Base-by-base conservation (phyloP, 305 asterid genomes). In the Ajuga reptans region DNA sequence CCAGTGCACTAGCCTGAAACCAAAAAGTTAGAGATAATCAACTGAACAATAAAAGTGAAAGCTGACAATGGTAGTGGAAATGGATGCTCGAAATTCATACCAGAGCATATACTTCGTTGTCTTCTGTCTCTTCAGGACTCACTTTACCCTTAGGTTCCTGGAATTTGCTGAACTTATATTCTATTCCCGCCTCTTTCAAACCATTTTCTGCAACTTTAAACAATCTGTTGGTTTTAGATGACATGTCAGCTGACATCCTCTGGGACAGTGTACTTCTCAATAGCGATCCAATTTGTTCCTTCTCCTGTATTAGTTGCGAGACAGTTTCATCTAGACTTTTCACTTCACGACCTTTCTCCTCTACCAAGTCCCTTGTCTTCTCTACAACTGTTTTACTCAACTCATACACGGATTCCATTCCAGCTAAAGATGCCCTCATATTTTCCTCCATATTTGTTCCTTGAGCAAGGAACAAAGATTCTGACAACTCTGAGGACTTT, bases 151-250 rank as follows among this genome's bases (percentile, higher is more conserved):
- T 71, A 51, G 90, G 80, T 70, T 73, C 86, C 52, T 70, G 83
- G 71, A 76, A 39, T 75, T 85, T 80, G 60, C 82, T 84, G 79
- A 90, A 92, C 74, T 78, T 87, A 72, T 84, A 92, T 70, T 89
- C 96, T 74, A 93, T 86, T 41, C 97, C 98, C 51, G 95, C 92
- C 71, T 90, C 92, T 73, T 83, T 84, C 36, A 90, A 79, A 51
- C 98, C 95, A 66, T 84, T 89, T 83, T 89, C 98, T 43, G 97
- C 97, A 72, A 84, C 95, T 81, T 89, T 87, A 82, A 90, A 93
- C 82, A 89, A 68, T 72, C 84, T 84, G 72, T 90, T 90, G 39
- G 96, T 87, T 76, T 88, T 86, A 69, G 97, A 81, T 14, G 97
- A 82, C 72, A 87, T 79, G 80, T 90, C 97, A 56, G 75, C 85